Evolutionary conservation across 768 basidiomycete genomes (phyloP), one percentile per base, ranked within the genome.

Genomic region (Suillus luteus): DNA sequence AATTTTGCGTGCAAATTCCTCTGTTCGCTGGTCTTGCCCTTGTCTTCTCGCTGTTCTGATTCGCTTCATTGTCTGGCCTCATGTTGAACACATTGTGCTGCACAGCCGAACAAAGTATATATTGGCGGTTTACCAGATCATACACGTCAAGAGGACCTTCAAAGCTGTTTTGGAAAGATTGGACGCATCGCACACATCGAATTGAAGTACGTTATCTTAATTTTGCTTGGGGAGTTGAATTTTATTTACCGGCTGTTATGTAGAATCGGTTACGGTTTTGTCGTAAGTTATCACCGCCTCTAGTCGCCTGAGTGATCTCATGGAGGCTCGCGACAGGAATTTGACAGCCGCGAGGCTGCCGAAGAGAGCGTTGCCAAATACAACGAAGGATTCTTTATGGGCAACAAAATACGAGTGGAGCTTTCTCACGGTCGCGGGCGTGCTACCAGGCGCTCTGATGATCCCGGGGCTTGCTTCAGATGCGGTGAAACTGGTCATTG

Each of bases 91-190:
- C 83, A 76, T 82, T 86, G 79, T 85, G 82, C 83, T 81, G 80
- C 82, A 80, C 85, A 94, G 92, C 89, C 92, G 81, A 93, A 93
- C 81, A 95, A 95, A 81, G 89, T 95, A 76, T 95, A 95, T 76
- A 87, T 95, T 73, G 93, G 93, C 73, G 92, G 92, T 68, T 84
- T 95, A 65, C 93, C 93, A 67, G 91, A 93, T 78, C 84, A 92
- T 68, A 94, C 92, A 55, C 89, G 90, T 66, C 85, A 89, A 78
- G 91, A 92, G 79, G 93, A 95, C 71, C 78, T 95, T 33, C 89
- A 87, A 76, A 89, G 83, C 66, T 94, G 93, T 76, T 95, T 95
- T 74, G 90, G 91, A 57, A 92, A 93, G 76, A 87, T 94, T 55
- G 93, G 93, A 22, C 80, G 75, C 54, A 92, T 95, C 31, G 73